Evolutionary conservation across 495 filamentous ascomycete species (phyloP).

Genomic region (Podospora conica): DNA sequence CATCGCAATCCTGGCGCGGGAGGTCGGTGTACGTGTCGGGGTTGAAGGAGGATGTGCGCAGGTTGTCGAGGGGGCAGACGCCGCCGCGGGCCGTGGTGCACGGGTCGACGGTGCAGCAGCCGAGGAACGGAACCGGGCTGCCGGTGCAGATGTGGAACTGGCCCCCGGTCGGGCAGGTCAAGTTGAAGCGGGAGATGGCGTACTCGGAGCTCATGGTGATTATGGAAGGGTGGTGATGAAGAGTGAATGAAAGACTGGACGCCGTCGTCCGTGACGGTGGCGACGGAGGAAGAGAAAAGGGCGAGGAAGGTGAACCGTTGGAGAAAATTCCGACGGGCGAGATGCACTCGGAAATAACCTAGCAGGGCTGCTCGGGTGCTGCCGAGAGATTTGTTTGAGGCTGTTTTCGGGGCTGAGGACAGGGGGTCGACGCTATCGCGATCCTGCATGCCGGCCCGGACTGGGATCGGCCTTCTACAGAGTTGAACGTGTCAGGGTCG

Average conservation of each 20-base stretch:
- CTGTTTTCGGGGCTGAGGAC: background rate
- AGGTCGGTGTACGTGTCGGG: slow-evolving; percentile 14
- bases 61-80: slow-evolving; percentile 14
- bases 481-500: too few relatives aligned
- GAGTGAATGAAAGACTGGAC: background rate
- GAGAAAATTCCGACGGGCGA: background rate
- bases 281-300: background rate
- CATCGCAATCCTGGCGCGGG: slow-evolving; percentile 15
- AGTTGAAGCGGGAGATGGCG: background rate
- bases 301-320: background rate
- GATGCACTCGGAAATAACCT: background rate
- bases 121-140: slow-evolving; percentile 20
- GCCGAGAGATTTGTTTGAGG: background rate
- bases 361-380: background rate
- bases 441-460: background rate
- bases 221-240: background rate
- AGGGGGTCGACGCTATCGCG: background rate
- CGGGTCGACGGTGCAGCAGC: slow-evolving; percentile 30
- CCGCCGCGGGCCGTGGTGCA: slow-evolving; percentile 18
- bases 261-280: too few relatives aligned
- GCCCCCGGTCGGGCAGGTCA: slow-evolving; percentile 25
- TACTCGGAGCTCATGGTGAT: background rate
- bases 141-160: slow-evolving; percentile 25
- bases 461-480: background rate
- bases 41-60: slow-evolving; percentile 20